Evolutionary conservation across 306 rosid species (phyloP), one percentile per base, ranked within the genome.

Genomic region (Quercus aquifolioides): DNA sequence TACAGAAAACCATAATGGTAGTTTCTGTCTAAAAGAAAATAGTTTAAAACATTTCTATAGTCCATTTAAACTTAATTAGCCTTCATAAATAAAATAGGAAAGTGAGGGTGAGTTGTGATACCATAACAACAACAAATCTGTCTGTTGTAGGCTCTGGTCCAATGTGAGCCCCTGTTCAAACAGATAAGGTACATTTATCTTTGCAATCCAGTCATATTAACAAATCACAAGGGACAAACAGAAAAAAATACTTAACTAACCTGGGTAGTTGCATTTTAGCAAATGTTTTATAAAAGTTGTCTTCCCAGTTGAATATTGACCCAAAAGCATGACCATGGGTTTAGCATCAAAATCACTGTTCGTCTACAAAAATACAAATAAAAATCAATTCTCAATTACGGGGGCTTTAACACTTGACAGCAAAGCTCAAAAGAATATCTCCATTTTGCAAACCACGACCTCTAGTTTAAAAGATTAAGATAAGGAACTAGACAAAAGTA

Each of bases 111-210:
- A 18, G 7, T 20, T 84, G 56, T 31, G 76, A 20, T 93, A 95
- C 99, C 99, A 91, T 95, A 71, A 93, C 97, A 79, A 87, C 97
- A 80, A 95, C 93, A 83, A 95, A 95, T 91, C 98, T 89, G 79
- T 95, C 98, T 9, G 99, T 95, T 63, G 99, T 95, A 54, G 99
- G 99, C 84, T 95, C 99, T 26, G 99, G 99, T 69, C 99, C 99
- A 79, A 95, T 87, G 56, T 95, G 99, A 82, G 97, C 94, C 77
- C 97, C 99, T 95, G 82, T 67, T 69, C 26, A 76, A 82, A 76
- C 49, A 72, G 35, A n/a, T 9, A 67, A 31, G 5, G 18, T 19
- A 13, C n/a, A 17, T 8, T 18, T 67, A 19, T 19, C 6, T 1
- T 33, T 3, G 1, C 1, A 11, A 15, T 10, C 52, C 38, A 67